A percentile compares a stretch with the other conserved stretches of the same genome.
These are phyloP conservation scores for Teunomyces kruisii DNA, from an alignment of 805 yeast species.

Conservation along the genomic window DNA sequence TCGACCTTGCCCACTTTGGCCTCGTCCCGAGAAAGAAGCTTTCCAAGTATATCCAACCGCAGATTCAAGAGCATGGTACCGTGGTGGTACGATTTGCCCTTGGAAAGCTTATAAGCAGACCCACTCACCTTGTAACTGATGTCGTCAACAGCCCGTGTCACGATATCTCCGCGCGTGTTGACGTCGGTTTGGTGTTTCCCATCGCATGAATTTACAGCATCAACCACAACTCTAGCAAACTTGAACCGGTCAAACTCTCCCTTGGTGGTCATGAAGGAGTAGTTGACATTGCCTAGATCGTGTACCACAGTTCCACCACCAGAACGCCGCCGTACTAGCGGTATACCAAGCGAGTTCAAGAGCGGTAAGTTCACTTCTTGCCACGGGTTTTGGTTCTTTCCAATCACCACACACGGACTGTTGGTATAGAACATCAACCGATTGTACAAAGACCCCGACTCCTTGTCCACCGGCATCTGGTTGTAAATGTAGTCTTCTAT, in stretches of 20 bases:
- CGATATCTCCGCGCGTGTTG: constrained; percentile 80
- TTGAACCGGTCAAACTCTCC: constrained; percentile 59
- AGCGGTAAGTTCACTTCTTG: constrained; percentile 70
- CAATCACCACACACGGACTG: constrained; percentile 85
- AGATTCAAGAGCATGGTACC: constrained; percentile 89
- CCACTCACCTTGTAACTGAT: constrained; percentile 72
- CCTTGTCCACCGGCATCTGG: constrained; percentile 48
- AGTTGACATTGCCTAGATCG: constrained; percentile 85
- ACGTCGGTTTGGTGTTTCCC: constrained; percentile 38
- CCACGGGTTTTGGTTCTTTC: constrained; percentile 96
- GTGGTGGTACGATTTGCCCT: constrained; percentile 86
- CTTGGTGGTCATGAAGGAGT: constrained; percentile 73
- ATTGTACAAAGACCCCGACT: constrained; percentile 29
- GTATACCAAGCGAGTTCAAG: constrained; percentile 51
- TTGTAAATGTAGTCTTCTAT: constrained; percentile 77
- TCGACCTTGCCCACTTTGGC: constrained; percentile 40
- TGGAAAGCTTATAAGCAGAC: constrained; percentile 84
- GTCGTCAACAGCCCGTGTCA: constrained; percentile 33
- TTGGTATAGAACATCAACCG: constrained; percentile 75
- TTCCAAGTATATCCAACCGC: constrained; percentile 55
- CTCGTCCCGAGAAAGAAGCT: constrained; percentile 54
- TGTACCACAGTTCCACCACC: constrained; percentile 99
- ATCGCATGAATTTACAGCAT: constrained; percentile 24
- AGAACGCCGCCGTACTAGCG: constrained; percentile 72
- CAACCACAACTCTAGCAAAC: constrained; percentile 48